These are phyloP conservation scores for Haplosporangium sp. DNA, from an alignment of 371 early-diverging fungal species.

Conservation along the genomic window DNA sequence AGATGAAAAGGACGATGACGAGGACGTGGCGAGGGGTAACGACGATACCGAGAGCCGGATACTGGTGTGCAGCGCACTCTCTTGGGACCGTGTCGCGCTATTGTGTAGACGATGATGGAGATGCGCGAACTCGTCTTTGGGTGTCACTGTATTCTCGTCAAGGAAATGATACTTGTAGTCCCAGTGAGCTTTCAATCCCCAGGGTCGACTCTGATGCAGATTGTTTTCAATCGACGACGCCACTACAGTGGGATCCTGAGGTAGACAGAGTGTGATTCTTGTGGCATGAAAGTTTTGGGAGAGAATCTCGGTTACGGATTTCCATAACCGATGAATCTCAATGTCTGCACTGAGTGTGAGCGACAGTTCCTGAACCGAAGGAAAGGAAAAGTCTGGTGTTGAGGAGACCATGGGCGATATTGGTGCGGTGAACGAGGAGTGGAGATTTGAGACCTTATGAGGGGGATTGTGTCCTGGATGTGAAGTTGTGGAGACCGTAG, in stretches of 20 bases:
- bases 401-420: constrained; percentile 27
- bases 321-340: constrained; percentile 50
- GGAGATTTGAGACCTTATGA: background rate
- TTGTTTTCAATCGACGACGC: constrained; percentile 32
- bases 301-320: constrained; percentile 49
- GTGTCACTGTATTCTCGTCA: constrained; percentile 51
- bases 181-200: constrained; percentile 54
- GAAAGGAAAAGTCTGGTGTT: constrained; percentile 22
- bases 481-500: background rate
- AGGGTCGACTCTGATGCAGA: constrained; percentile 21
- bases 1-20: constrained; percentile 30
- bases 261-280: constrained; percentile 43
- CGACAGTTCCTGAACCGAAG: constrained; percentile 48
- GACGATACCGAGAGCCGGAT: constrained; percentile 20
- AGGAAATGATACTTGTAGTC: constrained; percentile 49
- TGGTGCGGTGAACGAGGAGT: constrained; percentile 6
- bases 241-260: constrained; percentile 37
- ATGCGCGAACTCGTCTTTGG: constrained; percentile 51
- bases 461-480: background rate
- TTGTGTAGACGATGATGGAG: constrained; percentile 50
- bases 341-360: constrained; percentile 52
- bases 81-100: constrained; percentile 21
- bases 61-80: constrained; percentile 14
- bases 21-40: constrained; percentile 32
- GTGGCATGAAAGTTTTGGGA: constrained; percentile 50